A percentile compares a stretch with the other conserved stretches of the same genome.
phyloP scores from a whole-genome alignment of 345 rosid species.

The Syzygium oleosum region DNA sequence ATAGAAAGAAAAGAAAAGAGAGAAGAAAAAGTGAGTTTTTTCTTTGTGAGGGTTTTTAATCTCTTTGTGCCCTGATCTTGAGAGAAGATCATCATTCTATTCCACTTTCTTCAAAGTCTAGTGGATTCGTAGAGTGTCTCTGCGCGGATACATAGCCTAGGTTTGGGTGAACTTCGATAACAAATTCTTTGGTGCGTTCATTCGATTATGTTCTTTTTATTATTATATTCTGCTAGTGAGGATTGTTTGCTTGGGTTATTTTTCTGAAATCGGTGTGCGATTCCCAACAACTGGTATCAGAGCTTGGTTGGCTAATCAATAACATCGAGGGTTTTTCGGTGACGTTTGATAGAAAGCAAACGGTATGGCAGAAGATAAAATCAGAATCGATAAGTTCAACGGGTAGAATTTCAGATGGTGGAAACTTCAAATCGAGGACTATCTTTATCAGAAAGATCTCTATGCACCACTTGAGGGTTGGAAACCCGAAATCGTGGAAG shows the following conservation, averaged over 20 bases:
- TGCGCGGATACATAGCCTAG: fast-evolving
- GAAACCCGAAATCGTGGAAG: not conserved
- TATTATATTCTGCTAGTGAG: fast-evolving
- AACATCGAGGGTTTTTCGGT: not conserved
- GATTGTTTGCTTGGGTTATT: not conserved
- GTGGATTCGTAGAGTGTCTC: fast-evolving
- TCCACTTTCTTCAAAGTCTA: fast-evolving
- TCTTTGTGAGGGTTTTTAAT: no score
- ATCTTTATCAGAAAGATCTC: not conserved
- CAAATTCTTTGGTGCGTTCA: no score
- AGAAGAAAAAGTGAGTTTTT: no score
- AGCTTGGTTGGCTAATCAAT: not conserved
- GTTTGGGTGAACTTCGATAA: not conserved
- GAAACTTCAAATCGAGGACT: not conserved
- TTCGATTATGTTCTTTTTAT: no score
- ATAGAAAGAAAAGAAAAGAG: no score
- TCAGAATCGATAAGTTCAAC: fast-evolving
- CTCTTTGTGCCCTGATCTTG: not conserved
- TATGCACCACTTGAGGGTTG: not conserved
- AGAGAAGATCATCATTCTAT: fast-evolving
- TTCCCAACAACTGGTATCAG: fast-evolving
- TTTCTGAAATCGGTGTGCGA: fast-evolving
- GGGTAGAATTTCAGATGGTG: not conserved
- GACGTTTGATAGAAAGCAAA: not conserved
- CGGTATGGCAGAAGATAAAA: fast-evolving